Percentiles rank a stretch among this genome's conserved stretches.
phyloP scores from a whole-genome alignment of 805 yeast species.

The Spathaspora sp. region DNA sequence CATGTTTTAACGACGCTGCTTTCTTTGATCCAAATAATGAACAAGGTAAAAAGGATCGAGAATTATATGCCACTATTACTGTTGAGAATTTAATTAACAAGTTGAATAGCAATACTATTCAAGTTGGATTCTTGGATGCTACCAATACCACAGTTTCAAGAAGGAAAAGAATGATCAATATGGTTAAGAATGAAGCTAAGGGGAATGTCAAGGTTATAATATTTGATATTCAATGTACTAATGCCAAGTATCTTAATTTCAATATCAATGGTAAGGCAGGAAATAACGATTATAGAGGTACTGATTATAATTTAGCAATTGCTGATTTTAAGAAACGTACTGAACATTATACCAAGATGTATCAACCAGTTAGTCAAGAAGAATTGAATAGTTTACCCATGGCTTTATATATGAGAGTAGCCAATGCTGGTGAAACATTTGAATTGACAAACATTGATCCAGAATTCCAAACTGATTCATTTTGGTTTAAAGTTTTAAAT shows the following conservation, averaged over 20 bases:
- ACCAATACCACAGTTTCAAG: constrained; percentile 38
- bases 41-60: constrained; percentile 28
- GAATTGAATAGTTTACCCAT: constrained; percentile 21
- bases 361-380: constrained; percentile 24
- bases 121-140: constrained; percentile 41
- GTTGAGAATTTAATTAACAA: constrained; percentile 29
- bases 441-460: constrained; percentile 10
- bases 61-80: constrained; percentile 31
- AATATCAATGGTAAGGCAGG: constrained; percentile 64
- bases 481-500: constrained; percentile 4
- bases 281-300: constrained; percentile 56
- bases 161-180: constrained; percentile 26
- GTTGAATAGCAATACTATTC: constrained; percentile 19
- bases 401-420: constrained; percentile 19
- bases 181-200: constrained; percentile 12
- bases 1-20: constrained; percentile 26
- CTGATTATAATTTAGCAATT: constrained; percentile 50
- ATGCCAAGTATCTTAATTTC: constrained; percentile 47
- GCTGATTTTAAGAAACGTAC: constrained; percentile 58
- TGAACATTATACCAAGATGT: constrained; percentile 42
- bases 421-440: constrained; percentile 24
- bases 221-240: constrained; percentile 58
- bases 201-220: constrained; percentile 42
- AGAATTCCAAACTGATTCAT: constrained; percentile 3
- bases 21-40: constrained; percentile 36